phyloP scores from a whole-genome alignment of 306 rosid genomes.

The Dryas alaskensis region DNA sequence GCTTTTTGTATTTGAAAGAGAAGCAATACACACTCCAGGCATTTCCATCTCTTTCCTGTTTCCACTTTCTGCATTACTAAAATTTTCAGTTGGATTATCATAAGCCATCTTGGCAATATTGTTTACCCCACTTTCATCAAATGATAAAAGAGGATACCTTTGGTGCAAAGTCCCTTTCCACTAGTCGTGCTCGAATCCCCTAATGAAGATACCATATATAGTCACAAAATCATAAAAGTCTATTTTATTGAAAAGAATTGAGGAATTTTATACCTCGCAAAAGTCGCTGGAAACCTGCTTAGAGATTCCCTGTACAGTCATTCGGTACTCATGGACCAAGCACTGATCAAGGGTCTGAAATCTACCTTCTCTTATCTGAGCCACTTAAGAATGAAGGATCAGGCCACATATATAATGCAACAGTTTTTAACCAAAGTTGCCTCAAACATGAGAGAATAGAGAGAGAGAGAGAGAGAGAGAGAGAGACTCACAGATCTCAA shows the following conservation, averaged over 20 bases:
- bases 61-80: neutral
- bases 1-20: neutral
- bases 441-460: neutral
- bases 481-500: conserved; percentile 76
- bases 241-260: neutral
- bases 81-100: neutral
- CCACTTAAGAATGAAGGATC: conserved; percentile 16
- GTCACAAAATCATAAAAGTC: neutral
- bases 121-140: neutral
- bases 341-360: conserved; percentile 84
- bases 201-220: conserved; percentile 22
- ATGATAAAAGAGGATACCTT: conserved; percentile 51
- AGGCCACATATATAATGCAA: neutral
- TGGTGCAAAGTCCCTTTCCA: conserved; percentile 76
- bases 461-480: conserved; percentile 19
- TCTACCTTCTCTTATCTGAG: conserved; percentile 83
- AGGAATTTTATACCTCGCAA: conserved; percentile 55
- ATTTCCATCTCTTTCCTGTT: neutral
- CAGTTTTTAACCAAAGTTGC: neutral
- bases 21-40: neutral
- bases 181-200: conserved; percentile 87
- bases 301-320: conserved; percentile 67
- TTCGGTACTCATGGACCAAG: conserved; percentile 72
- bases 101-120: neutral
- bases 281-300: conserved; percentile 68